Percentiles rank a stretch among this genome's conserved stretches.
phyloP scores from a whole-genome alignment of 2,329 filamentous ascomycete species.

The Botrytis medusae region DNA sequence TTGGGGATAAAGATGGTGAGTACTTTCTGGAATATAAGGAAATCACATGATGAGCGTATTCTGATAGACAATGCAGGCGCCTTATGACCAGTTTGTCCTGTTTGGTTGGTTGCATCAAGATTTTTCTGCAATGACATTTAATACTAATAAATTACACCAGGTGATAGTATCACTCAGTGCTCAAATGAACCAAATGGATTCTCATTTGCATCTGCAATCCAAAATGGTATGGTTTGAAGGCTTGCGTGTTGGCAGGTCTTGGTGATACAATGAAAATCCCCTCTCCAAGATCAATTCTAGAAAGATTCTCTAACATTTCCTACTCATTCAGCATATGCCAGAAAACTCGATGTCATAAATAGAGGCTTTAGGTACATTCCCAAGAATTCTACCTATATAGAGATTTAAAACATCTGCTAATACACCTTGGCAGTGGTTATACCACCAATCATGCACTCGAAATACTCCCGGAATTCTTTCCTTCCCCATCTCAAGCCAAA shows the following conservation, averaged over 20 bases:
- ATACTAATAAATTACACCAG: conserved; percentile 16
- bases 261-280: neutral
- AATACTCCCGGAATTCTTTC: conserved; percentile 26
- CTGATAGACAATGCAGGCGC: conserved; percentile 1
- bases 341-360: conserved; percentile 31
- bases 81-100: conserved; percentile 19
- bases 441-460: conserved; percentile 32
- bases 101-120: conserved; percentile 8
- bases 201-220: conserved; percentile 32
- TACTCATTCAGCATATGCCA: neutral
- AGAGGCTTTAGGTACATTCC: conserved; percentile 24
- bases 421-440: conserved; percentile 28
- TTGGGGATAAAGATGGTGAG: neutral
- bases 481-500: conserved; percentile 30
- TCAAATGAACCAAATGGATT: conserved; percentile 31
- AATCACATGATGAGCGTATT: neutral
- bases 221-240: conserved; percentile 25
- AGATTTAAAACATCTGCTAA: neutral
- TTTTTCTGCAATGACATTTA: too few relatives aligned
- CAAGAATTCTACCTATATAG: too few relatives aligned
- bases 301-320: neutral
- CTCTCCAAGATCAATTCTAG: neutral
- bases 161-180: conserved; percentile 35
- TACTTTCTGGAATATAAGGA: neutral
- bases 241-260: neutral